Evolutionary conservation across 108 stramenopile species (phyloP).

Genomic region (Conticribra weissflogii): DNA sequence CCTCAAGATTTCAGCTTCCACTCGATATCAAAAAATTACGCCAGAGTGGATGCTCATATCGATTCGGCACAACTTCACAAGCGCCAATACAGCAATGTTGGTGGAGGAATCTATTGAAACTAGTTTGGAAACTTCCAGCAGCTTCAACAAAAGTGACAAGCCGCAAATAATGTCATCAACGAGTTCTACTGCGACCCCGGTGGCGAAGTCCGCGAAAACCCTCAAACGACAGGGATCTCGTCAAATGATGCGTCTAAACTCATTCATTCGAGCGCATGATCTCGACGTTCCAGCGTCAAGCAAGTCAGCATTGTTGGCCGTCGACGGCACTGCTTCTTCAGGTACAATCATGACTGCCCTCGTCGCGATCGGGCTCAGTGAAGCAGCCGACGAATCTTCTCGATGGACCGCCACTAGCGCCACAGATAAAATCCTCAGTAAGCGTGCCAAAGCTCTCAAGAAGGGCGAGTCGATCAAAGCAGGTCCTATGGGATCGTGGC

Average conservation of each 20-base stretch:
- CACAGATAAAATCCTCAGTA: slow-evolving; percentile 46
- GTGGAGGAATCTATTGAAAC: no score
- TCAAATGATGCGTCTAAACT: slow-evolving; percentile 6
- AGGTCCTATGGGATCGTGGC: slow-evolving; percentile 32
- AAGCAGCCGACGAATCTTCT: slow-evolving; percentile 57
- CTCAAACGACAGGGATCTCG: background rate
- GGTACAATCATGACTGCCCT: slow-evolving; percentile 46
- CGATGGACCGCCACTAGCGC: slow-evolving; percentile 55
- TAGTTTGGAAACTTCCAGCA: no score
- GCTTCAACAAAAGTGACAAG: no score
- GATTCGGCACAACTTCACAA: no score
- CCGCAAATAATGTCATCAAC: no score
- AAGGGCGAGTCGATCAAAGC: background rate
- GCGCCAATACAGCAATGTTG: no score
- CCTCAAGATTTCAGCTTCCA: no score
- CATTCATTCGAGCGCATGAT: slow-evolving; percentile 28
- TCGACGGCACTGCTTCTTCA: slow-evolving; percentile 9
- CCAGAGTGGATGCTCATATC: no score
- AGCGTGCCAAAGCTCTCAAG: slow-evolving; percentile 19
- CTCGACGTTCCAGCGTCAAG: slow-evolving; percentile 16
- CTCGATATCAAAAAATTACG: no score
- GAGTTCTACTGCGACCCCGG: no score
- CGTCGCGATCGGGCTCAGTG: slow-evolving; percentile 36
- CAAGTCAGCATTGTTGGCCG: slow-evolving; percentile 7
- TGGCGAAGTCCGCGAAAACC: background rate